Conservation (phyloP, 306 rosid species). For the Crotalaria pallida region DNA sequence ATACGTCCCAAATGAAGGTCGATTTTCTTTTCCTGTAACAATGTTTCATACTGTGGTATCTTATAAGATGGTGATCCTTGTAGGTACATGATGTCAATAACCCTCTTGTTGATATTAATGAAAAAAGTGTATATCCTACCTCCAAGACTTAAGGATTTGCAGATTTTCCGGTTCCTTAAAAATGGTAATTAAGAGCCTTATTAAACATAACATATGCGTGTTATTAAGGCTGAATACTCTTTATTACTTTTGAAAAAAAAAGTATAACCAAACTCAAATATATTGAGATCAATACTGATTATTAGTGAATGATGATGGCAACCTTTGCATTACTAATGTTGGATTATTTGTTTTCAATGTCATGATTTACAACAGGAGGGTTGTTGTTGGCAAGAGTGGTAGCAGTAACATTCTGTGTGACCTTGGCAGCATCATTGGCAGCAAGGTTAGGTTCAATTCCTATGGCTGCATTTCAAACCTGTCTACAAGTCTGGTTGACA, state of each 20-base stretch:
- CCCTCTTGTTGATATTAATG: constrained; percentile 50
- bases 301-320: not conserved
- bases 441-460: constrained; percentile 71
- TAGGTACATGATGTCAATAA: constrained; percentile 74
- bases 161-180: constrained; percentile 67
- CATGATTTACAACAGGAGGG: constrained; percentile 40
- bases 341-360: not conserved
- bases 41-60: not conserved
- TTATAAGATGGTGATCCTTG: not conserved
- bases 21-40: no score
- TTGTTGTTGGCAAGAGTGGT: constrained; percentile 62
- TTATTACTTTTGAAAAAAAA: not conserved
- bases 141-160: constrained; percentile 63
- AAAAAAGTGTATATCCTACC: constrained; percentile 69
- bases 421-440: constrained; percentile 82
- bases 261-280: not conserved
- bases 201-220: not conserved
- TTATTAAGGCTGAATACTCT: not conserved
- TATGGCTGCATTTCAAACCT: constrained; percentile 90
- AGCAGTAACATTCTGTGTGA: constrained; percentile 89
- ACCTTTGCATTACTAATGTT: not conserved
- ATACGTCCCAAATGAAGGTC: not conserved
- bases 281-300: no score
- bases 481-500: constrained; percentile 83
- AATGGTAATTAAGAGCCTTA: constrained; percentile 60